Evolutionary conservation across 2,329 filamentous ascomycete genomes (phyloP), one percentile per base, ranked within the genome.

Genomic region (Cladosporium sp.): DNA sequence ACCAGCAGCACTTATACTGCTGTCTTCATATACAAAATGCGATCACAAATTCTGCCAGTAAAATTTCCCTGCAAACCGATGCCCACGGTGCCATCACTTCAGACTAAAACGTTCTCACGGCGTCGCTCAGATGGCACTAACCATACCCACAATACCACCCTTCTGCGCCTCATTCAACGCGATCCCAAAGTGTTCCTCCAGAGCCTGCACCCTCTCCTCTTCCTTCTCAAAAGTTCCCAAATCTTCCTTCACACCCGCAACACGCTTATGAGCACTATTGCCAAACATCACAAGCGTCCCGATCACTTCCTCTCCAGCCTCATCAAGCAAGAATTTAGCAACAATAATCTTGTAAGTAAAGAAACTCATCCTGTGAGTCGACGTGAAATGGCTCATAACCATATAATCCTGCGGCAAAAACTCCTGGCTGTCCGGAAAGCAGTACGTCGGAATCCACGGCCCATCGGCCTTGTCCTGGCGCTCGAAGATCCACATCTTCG

Each of bases 361-460:
- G 72, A 82, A 85, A 66, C 81, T 85, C 43, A 75, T 74, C 46
- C 78, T 73, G 64, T 76, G 79, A 53, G 80, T 81, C 69, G 84
- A 85, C 1, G 84, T 85, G 53, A 74, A 84, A 68, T 80, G 84
- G 76, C 86, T 90, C 79, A 89, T 80, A 1, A 88, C 77, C 30
- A 80, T 81, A 70, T 87, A 91, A 75, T 91, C 89, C 43, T 77
- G 74, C 8, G 81, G 82, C 32, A 85, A 73, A 74, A 89, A 90
- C 74, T 91, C 88, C 26, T 84, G 77, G 63, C 63, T 53, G 46
- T 90, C 86, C 2, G 83, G 82, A 74, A 92, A 92, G 67, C 83
- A 85, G 75, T 91, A 91, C 64, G 82, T 84, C 2, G 84, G 78
- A 30, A 82, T 79, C 86, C 89, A 93, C 1, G 80, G 78, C 49